Base-by-base conservation (phyloP, 306 rosid genomes). In the Lathyrus tuberosus region DNA sequence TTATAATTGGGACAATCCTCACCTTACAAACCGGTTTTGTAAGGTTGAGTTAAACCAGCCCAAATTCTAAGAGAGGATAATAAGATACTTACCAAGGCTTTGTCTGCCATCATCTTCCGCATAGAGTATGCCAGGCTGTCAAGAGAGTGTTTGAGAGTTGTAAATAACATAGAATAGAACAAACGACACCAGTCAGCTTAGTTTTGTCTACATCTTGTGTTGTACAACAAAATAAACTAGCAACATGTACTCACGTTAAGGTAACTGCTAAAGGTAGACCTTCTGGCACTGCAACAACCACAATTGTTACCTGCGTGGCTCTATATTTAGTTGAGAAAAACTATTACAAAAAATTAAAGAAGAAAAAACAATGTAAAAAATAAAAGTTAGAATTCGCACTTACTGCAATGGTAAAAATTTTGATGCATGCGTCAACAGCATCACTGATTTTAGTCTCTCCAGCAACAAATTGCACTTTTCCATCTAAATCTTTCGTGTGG, bases 61-160 rank as follows among this genome's bases (percentile, higher is more conserved):
- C 40, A 35, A 35, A 35, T 35, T 35, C 40, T 35, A 35, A 35
- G 40, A 35, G 10, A 35, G 40, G 56, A 22, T 22, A 15, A 47
- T 79, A 59, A 14, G 51, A 82, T 70, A 82, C 87, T 69, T 76
- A 77, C 99, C 96, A 94, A 67, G 47, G 99, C 97, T 77, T 94
- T 94, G 81, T 94, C 99, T 22, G 86, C 94, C 99, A 94, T 94
- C 99, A 94, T 94, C 85, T 94, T 94, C 84, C 88, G 78, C 99
- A 94, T 94, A 33, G 99, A 94, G 82, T 91, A 94, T 17, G 99
- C 99, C 78, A 94, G 82, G 71, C 99, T 94, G 83, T 67, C 26
- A 52, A 18, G 65, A 22, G 53, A 62, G 71, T 16, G 48, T 74
- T 42, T 41, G 44, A 63, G 69, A 69, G 64, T 51, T 51, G 65